A percentile compares a stretch with the other conserved stretches of the same genome.
phyloP scores from a whole-genome alignment of 331 rosid genomes.

The Prunus yedoensis region DNA sequence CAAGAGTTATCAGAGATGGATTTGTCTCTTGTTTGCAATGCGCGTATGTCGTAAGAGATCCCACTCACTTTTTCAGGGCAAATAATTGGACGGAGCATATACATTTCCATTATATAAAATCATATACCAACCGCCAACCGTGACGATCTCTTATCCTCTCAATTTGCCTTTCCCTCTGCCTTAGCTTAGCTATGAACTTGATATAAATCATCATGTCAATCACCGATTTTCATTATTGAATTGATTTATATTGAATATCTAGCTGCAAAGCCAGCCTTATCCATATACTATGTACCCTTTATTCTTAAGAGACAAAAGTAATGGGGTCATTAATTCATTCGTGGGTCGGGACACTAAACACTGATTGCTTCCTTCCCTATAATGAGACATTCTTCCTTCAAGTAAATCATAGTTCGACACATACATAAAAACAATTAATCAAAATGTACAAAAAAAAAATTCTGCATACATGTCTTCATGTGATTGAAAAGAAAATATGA shows the following conservation, averaged over 20 bases:
- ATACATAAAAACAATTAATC: too few relatives aligned
- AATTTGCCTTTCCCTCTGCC: not conserved
- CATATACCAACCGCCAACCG: not conserved
- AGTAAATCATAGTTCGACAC: too few relatives aligned
- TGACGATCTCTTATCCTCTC: slow-evolving; percentile 19
- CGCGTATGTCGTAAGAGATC: not conserved
- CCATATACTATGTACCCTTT: not conserved
- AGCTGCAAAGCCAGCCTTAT: not conserved
- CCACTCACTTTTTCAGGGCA: slow-evolving; percentile 2
- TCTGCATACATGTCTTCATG: too few relatives aligned
- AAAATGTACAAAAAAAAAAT: too few relatives aligned
- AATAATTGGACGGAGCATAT: slow-evolving; percentile 7
- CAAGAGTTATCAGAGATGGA: slow-evolving; percentile 13
- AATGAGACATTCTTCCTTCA: too few relatives aligned
- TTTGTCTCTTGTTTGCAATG: slow-evolving; percentile 7
- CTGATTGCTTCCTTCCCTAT: too few relatives aligned
- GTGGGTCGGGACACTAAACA: too few relatives aligned
- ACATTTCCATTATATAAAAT: not conserved
- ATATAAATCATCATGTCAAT: not conserved
- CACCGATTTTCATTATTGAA: not conserved
- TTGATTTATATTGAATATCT: not conserved
- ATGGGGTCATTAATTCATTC: too few relatives aligned
- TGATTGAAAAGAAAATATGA: too few relatives aligned
- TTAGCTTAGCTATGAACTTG: not conserved
- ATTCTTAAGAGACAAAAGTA: not conserved